Evolutionary conservation across 441 rosid species (phyloP).

Genomic region (Populus hybrid): DNA sequence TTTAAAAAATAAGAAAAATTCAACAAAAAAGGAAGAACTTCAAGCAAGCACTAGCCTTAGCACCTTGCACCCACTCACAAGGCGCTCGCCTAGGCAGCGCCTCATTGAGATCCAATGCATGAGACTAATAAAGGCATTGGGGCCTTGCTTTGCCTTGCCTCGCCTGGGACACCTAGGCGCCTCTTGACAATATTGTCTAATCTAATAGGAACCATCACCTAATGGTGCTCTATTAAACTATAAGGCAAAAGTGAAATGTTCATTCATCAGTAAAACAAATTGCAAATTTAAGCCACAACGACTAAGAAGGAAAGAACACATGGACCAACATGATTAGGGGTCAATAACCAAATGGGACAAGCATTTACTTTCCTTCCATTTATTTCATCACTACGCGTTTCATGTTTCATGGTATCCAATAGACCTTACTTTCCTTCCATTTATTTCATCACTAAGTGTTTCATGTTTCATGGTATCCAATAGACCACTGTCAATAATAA

Average conservation of each 20-base stretch:
- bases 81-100: too few relatives aligned
- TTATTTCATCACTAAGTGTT: background rate
- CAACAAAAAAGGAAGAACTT: too few relatives aligned
- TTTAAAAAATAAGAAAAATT: too few relatives aligned
- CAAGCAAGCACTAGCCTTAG: too few relatives aligned
- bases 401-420: background rate
- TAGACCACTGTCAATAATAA: background rate
- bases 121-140: too few relatives aligned
- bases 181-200: too few relatives aligned
- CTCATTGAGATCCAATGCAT: too few relatives aligned
- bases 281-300: background rate
- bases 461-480: background rate
- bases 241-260: background rate
- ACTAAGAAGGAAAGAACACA: too few relatives aligned
- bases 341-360: background rate
- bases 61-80: too few relatives aligned
- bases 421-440: background rate
- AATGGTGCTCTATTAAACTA: background rate
- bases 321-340: too few relatives aligned
- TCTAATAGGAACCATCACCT: background rate
- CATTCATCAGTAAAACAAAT: background rate
- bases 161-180: too few relatives aligned
- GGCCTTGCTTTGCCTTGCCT: too few relatives aligned
- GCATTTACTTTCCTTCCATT: background rate
- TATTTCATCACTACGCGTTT: background rate